phyloP scores from a whole-genome alignment of 2,329 filamentous ascomycete genomes.

The Ophiostoma sp. region DNA sequence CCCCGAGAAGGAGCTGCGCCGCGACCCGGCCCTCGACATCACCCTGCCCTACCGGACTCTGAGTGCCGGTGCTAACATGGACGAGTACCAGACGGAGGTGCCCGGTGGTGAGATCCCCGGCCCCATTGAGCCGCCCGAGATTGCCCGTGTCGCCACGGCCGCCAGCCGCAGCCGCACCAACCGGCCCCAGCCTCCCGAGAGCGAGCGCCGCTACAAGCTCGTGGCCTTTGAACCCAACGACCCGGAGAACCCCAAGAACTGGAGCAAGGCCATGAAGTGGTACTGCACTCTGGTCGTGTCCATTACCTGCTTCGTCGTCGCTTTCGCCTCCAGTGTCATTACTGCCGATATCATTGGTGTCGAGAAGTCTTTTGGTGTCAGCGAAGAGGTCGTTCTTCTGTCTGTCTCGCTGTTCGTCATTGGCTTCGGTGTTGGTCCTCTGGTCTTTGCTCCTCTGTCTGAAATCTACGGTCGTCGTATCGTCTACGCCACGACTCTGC shows the following conservation, averaged over 20 bases:
- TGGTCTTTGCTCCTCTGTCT: conserved; percentile 75
- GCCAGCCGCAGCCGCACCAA: conserved; percentile 24
- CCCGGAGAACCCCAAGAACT: conserved; percentile 81
- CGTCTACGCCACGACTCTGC: conserved; percentile 68
- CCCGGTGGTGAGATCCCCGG: conserved; percentile 54
- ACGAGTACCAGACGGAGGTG: conserved; percentile 61
- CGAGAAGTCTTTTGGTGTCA: conserved; percentile 63
- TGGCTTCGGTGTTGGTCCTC: conserved; percentile 78
- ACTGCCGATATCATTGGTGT: conserved; percentile 73
- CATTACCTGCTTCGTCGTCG: conserved; percentile 71
- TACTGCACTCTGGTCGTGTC: conserved; percentile 84
- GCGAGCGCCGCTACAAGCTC: conserved; percentile 48
- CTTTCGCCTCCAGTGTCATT: conserved; percentile 71
- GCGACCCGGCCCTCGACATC: conserved; percentile 37
- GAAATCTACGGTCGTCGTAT: conserved; percentile 72
- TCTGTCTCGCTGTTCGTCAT: conserved; percentile 76
- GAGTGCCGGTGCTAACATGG: conserved; percentile 52
- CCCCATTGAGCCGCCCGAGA: conserved; percentile 44
- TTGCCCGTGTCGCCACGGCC: conserved; percentile 41
- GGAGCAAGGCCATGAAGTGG: conserved; percentile 77
- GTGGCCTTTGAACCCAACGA: conserved; percentile 69
- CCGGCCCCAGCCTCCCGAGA: conserved; percentile 21
- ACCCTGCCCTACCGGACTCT: conserved; percentile 60
- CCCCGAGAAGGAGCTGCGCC: conserved; percentile 33
- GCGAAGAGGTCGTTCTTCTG: conserved; percentile 70